Evolutionary conservation across 495 filamentous ascomycete genomes (phyloP).

Genomic region (Penicillium bovifimosum): DNA sequence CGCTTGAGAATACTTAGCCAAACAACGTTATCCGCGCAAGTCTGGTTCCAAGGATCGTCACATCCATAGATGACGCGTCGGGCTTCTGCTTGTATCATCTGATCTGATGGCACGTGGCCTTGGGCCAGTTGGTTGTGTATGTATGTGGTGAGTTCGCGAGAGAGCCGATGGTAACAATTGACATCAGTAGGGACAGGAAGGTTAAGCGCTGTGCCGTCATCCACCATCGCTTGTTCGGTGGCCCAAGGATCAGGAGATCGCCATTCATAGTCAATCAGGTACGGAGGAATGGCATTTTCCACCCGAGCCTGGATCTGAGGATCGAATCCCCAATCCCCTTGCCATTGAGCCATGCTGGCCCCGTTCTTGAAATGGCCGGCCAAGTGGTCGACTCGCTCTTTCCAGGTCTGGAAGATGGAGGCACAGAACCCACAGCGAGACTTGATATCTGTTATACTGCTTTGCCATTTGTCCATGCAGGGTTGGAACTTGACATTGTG

Average conservation of each 20-base stretch:
- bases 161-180: conserved; percentile 48
- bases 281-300: conserved; percentile 67
- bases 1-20: conserved; percentile 66
- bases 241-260: conserved; percentile 35
- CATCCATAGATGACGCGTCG: conserved; percentile 59
- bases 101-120: conserved; percentile 53
- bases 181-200: conserved; percentile 32
- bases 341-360: conserved; percentile 69
- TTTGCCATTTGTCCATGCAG: conserved; percentile 76
- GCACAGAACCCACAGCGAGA: conserved; percentile 73
- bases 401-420: conserved; percentile 63
- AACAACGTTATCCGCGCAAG: conserved; percentile 58
- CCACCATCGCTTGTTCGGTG: conserved; percentile 15
- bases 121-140: conserved; percentile 42
- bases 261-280: conserved; percentile 42
- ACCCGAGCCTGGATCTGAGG: conserved; percentile 59
- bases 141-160: conserved; percentile 53
- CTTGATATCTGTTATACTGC: conserved; percentile 60
- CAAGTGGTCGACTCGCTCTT: conserved; percentile 63
- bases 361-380: conserved; percentile 71
- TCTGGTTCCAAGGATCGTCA: conserved; percentile 69
- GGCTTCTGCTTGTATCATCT: conserved; percentile 56
- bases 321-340: conserved; percentile 77
- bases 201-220: conserved; percentile 10
- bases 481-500: conserved; percentile 65